phyloP scores from a whole-genome alignment of 2,329 filamentous ascomycete genomes.

The Thelonectria olida region DNA sequence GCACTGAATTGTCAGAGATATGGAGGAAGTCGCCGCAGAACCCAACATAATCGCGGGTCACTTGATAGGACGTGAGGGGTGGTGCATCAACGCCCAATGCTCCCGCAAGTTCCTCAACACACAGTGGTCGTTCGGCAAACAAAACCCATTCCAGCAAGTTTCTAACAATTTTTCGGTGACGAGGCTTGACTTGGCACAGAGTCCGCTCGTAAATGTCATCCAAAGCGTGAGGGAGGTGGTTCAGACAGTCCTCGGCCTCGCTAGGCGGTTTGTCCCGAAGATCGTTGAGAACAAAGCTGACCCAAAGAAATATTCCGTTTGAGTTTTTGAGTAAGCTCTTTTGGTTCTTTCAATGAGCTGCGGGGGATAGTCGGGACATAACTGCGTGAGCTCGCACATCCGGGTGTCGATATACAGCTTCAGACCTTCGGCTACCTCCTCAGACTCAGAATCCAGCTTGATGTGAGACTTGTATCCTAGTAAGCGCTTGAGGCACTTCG shows the following conservation, averaged over 20 bases:
- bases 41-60: background rate
- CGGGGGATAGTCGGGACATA: too few species aligned
- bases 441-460: background rate
- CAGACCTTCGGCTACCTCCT: background rate
- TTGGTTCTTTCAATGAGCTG: background rate
- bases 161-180: background rate
- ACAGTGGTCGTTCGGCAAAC: too few species aligned
- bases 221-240: background rate
- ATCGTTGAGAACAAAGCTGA: conserved; percentile 1
- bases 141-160: background rate
- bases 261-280: background rate
- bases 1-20: background rate
- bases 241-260: background rate
- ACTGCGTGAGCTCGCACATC: too few species aligned
- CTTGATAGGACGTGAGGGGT: too few species aligned
- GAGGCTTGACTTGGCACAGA: background rate
- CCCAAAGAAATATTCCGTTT: conserved; percentile 9
- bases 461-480: background rate
- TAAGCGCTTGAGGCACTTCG: background rate
- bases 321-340: background rate
- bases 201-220: background rate
- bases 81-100: too few species aligned
- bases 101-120: too few species aligned
- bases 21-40: background rate
- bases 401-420: background rate